phyloP scores from a whole-genome alignment of 371 early-diverging fungal genomes.

The Haplosporangium sp. region DNA sequence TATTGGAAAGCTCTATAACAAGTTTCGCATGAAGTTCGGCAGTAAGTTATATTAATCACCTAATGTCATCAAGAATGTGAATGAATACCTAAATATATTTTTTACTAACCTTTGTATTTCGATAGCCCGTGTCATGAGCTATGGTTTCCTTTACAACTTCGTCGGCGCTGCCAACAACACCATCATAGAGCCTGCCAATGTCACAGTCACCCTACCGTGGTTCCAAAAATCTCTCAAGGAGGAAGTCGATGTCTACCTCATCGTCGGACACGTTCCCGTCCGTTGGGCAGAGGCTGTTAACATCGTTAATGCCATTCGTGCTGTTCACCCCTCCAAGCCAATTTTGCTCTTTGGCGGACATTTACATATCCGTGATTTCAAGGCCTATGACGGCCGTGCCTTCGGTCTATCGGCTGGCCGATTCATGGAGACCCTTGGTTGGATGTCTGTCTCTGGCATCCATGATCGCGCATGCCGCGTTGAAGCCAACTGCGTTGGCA shows the following conservation, averaged over 20 bases:
- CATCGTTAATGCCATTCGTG: conserved; percentile 64
- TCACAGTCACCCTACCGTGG: conserved; percentile 67
- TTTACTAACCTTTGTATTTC: neutral
- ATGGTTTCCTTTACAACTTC: conserved; percentile 70
- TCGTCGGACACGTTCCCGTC: conserved; percentile 68
- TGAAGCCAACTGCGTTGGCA: conserved; percentile 42
- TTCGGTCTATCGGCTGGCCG: conserved; percentile 69
- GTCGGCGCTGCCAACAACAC: conserved; percentile 58
- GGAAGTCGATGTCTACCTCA: conserved; percentile 63
- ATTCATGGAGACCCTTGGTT: conserved; percentile 72
- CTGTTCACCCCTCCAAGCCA: conserved; percentile 62
- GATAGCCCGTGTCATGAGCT: conserved; percentile 61
- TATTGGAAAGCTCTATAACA: conserved; percentile 65
- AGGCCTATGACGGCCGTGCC: conserved; percentile 62
- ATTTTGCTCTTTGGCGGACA: conserved; percentile 72
- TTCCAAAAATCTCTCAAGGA: conserved; percentile 64
- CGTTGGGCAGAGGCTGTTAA: conserved; percentile 62
- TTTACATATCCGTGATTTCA: conserved; percentile 70
- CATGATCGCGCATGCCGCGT: conserved; percentile 28
- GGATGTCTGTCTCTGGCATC: conserved; percentile 60
- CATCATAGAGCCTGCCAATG: conserved; percentile 58
- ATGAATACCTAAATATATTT: too few relatives aligned
- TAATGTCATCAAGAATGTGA: too few relatives aligned
- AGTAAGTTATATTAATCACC: conserved; percentile 35
- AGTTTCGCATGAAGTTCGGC: conserved; percentile 67